These are phyloP conservation scores for Neurospora sp. DNA, from an alignment of 2,329 filamentous ascomycete species.

Conservation along the genomic window DNA sequence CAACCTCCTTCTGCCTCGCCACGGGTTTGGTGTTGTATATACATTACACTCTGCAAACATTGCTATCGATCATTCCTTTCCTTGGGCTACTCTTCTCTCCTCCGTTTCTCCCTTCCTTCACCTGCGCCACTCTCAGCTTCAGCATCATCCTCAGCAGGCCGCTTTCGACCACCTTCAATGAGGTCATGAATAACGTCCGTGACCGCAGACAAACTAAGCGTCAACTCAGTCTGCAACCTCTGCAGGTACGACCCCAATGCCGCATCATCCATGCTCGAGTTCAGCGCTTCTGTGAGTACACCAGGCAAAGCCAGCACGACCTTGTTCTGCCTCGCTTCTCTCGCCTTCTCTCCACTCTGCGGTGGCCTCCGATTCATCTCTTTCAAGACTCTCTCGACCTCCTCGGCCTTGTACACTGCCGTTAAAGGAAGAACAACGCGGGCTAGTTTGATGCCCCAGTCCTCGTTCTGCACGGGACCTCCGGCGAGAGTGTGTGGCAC, in stretches of 20 bases:
- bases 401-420: constrained; percentile 57
- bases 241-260: constrained; percentile 54
- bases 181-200: too few relatives aligned
- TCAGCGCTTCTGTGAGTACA: constrained; percentile 57
- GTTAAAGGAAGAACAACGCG: constrained; percentile 55
- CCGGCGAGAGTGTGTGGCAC: constrained; percentile 82
- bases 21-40: too few relatives aligned
- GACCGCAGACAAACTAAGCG: constrained; percentile 1
- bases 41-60: too few relatives aligned
- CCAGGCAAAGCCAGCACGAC: constrained; percentile 65
- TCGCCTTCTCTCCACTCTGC: constrained; percentile 44
- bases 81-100: neutral
- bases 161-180: neutral
- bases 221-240: constrained; percentile 66
- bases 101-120: neutral
- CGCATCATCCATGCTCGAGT: constrained; percentile 55
- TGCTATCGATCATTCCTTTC: too few relatives aligned
- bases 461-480: constrained; percentile 58
- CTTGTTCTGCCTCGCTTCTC: constrained; percentile 35
- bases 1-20: neutral
- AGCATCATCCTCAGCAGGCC: neutral
- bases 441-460: constrained; percentile 81
- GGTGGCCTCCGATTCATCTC: constrained; percentile 43
- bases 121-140: neutral
- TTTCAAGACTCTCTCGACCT: constrained; percentile 54